Percentiles rank a stretch among this genome's conserved stretches.
These are phyloP conservation scores for Centrapalus pauciflorus DNA, from an alignment of 129 eudicot genomes.

Conservation along the genomic window DNA sequence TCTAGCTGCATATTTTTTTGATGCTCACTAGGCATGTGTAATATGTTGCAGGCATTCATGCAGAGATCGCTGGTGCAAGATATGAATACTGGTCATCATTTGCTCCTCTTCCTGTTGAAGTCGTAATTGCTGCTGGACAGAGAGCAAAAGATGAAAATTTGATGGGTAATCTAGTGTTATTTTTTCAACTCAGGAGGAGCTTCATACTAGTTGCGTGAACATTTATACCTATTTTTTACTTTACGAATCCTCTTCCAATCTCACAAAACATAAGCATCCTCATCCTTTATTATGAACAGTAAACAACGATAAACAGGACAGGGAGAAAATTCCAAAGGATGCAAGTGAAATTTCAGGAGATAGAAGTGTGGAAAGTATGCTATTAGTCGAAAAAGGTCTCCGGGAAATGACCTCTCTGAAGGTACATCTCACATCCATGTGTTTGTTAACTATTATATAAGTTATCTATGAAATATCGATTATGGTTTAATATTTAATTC, in stretches of 20 bases:
- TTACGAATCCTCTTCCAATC: neutral
- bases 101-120: slow-evolving; percentile 60
- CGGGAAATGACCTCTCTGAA: slow-evolving; percentile 64
- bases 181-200: slow-evolving; percentile 1
- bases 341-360: slow-evolving; percentile 44
- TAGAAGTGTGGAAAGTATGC: slow-evolving; percentile 84
- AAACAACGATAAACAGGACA: slow-evolving; percentile 49
- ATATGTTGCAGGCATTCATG: slow-evolving; percentile 55
- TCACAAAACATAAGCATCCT: neutral
- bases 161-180: slow-evolving; percentile 24
- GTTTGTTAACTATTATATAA: neutral
- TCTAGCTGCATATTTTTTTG: neutral
- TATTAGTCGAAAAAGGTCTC: slow-evolving; percentile 85
- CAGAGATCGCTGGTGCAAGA: slow-evolving; percentile 70
- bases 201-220: slow-evolving; percentile 3
- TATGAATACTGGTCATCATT: slow-evolving; percentile 71
- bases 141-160: slow-evolving; percentile 50
- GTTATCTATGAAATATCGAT: neutral
- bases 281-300: slow-evolving; percentile 27
- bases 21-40: slow-evolving; percentile 3
- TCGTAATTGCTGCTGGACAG: slow-evolving; percentile 66
- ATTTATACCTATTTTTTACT: neutral
- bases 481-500: neutral
- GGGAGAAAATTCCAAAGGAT: slow-evolving; percentile 33
- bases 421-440: slow-evolving; percentile 32